phyloP scores from a whole-genome alignment of 176 grass and related monocot genomes.

The Aechmea fasciata region DNA sequence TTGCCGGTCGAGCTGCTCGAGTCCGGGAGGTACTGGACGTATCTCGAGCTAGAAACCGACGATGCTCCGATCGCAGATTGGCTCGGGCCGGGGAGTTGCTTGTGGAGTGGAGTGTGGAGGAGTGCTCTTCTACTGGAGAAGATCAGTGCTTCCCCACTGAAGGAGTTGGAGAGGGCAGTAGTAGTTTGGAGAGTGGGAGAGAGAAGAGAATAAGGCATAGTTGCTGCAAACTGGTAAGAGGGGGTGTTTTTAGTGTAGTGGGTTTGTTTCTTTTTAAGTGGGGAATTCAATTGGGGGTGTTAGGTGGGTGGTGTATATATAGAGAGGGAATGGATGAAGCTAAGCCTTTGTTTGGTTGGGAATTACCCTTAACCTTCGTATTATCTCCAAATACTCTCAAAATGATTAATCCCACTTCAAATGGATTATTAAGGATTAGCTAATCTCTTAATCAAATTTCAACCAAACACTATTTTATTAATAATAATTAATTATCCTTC shows the following conservation, averaged over 20 bases:
- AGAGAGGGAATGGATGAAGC: not conserved
- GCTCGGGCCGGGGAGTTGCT: slow-evolving; percentile 31
- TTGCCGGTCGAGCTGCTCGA: slow-evolving; percentile 5
- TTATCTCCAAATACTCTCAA: no score
- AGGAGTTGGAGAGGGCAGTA: not conserved
- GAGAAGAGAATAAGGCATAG: slow-evolving; percentile 25
- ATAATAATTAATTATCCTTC: no score
- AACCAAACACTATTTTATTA: no score
- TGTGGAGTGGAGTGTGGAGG: slow-evolving; percentile 44
- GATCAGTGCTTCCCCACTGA: not conserved
- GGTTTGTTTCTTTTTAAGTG: not conserved
- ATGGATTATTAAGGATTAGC: no score
- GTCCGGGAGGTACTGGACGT: not conserved
- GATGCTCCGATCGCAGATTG: slow-evolving; percentile 12
- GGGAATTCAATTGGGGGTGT: not conserved
- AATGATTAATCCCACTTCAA: no score
- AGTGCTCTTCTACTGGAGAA: slow-evolving; percentile 58
- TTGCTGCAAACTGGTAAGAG: not conserved
- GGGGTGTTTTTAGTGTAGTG: not conserved
- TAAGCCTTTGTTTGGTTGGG: no score
- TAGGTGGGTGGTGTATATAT: slow-evolving; percentile 5
- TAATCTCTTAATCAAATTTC: no score
- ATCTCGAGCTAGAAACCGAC: not conserved
- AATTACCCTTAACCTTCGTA: no score
- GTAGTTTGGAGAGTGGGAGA: slow-evolving; percentile 17